Percentiles rank a stretch among this genome's conserved stretches.
Evolutionary conservation across 2,329 filamentous ascomycete genomes (phyloP).

Genomic region (Cordyceps tenuipes): DNA sequence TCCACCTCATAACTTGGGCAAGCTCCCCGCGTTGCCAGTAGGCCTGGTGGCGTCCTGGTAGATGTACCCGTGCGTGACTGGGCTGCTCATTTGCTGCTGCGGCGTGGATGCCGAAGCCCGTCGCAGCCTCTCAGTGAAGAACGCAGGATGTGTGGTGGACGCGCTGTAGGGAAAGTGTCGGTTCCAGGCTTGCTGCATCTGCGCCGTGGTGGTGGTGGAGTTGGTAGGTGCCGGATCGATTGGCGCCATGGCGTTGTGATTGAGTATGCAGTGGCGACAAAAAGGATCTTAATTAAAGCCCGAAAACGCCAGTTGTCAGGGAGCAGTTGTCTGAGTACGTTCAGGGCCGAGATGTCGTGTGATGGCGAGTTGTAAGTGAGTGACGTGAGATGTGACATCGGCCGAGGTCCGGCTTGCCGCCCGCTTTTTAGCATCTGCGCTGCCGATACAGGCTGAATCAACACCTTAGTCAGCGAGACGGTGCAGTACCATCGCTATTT

Average conservation of each 20-base stretch:
- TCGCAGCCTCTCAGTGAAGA: constrained; percentile 59
- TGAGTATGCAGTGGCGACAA: not conserved
- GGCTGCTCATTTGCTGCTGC: constrained; percentile 26
- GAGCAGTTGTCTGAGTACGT: not conserved
- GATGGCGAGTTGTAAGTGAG: not conserved
- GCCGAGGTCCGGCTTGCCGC: constrained; percentile 3
- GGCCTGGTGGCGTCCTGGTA: constrained; percentile 38
- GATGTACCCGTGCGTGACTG: constrained; percentile 53
- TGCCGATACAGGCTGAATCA: not conserved
- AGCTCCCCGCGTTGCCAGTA: constrained; percentile 16
- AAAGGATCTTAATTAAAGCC: not conserved
- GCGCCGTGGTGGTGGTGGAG: not conserved
- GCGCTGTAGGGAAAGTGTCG: constrained; percentile 38
- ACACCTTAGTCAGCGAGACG: not conserved
- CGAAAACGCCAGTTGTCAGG: too few relatives aligned
- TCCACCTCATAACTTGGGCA: constrained; percentile 29
- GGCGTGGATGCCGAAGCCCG: constrained; percentile 38
- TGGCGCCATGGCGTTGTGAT: not conserved
- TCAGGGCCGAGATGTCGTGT: not conserved
- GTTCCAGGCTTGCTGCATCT: constrained; percentile 17
- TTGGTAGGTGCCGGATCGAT: not conserved
- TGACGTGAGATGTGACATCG: not conserved
- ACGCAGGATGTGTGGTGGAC: constrained; percentile 62
- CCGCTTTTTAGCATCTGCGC: constrained; percentile 1
- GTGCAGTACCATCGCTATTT: not conserved